Evolutionary conservation across 306 rosid genomes (phyloP).

Genomic region (Alnus glutinosa): DNA sequence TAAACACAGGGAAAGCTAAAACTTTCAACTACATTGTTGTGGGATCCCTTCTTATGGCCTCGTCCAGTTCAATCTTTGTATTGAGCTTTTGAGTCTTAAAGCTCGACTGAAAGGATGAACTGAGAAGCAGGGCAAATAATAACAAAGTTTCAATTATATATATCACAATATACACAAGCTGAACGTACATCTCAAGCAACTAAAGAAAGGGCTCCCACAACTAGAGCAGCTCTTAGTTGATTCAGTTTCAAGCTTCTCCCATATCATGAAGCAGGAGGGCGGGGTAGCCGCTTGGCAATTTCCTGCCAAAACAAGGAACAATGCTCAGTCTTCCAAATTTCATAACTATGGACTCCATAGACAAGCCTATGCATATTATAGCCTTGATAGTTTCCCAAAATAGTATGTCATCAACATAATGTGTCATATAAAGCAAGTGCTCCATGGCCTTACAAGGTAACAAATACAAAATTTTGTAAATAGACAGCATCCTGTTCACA

Average conservation of each 20-base stretch:
- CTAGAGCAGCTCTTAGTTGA: neutral
- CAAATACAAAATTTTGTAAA: slow-evolving; percentile 53
- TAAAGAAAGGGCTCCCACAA: slow-evolving; percentile 8
- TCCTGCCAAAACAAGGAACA: slow-evolving; percentile 38
- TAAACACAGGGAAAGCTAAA: neutral
- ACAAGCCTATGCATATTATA: no score
- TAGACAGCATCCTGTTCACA: slow-evolving; percentile 47
- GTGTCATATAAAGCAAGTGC: no score
- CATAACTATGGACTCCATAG: no score
- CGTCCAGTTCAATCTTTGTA: neutral
- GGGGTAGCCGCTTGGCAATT: slow-evolving; percentile 55
- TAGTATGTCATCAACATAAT: no score
- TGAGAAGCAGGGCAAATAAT: neutral
- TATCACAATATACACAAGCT: slow-evolving; percentile 6
- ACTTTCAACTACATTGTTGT: neutral
- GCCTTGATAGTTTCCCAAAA: no score
- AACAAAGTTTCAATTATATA: neutral
- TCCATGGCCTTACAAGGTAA: neutral
- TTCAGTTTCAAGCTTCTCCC: slow-evolving; percentile 21
- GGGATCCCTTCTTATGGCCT: neutral
- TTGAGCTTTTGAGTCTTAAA: neutral
- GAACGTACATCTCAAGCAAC: no score
- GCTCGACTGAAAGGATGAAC: no score
- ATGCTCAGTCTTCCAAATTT: no score
- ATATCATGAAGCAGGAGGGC: slow-evolving; percentile 41